phyloP scores from a whole-genome alignment of 306 rosid species.

The Vigna trinervia region DNA sequence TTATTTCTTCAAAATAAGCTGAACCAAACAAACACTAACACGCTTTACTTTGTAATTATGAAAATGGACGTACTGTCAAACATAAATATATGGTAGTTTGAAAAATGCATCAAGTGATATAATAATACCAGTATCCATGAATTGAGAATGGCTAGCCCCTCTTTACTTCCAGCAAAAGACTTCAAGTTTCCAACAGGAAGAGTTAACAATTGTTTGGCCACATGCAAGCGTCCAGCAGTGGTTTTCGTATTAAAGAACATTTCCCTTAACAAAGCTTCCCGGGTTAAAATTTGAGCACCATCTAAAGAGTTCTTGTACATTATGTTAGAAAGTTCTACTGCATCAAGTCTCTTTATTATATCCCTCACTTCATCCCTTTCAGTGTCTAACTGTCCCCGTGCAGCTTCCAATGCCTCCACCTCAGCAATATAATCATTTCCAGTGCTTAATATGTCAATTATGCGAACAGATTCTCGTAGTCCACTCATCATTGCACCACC shows the following conservation, averaged over 20 bases:
- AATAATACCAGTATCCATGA: constrained; percentile 91
- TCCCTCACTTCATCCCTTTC: constrained; percentile 99
- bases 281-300: constrained; percentile 64
- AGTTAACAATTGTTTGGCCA: constrained; percentile 82
- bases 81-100: constrained; percentile 14
- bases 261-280: constrained; percentile 74
- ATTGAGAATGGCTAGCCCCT: constrained; percentile 86
- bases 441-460: constrained; percentile 74
- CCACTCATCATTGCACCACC: constrained; percentile 99
- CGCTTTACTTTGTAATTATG: constrained; percentile 7
- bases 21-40: constrained; percentile 10
- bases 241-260: constrained; percentile 86
- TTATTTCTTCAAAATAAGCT: constrained; percentile 3
- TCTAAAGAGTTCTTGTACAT: constrained; percentile 73
- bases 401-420: constrained; percentile 88
- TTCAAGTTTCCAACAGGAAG: constrained; percentile 81
- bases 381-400: constrained; percentile 76
- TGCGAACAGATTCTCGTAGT: constrained; percentile 95
- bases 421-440: constrained; percentile 95
- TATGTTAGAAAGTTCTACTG: constrained; percentile 75
- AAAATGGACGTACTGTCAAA: constrained; percentile 27
- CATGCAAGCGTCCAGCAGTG: constrained; percentile 85
- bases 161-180: constrained; percentile 96
- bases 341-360: constrained; percentile 84
- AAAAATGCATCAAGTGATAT: constrained; percentile 26